Evolutionary conservation across 805 yeast species (phyloP).

Genomic region (Yamadazyma olivae): DNA sequence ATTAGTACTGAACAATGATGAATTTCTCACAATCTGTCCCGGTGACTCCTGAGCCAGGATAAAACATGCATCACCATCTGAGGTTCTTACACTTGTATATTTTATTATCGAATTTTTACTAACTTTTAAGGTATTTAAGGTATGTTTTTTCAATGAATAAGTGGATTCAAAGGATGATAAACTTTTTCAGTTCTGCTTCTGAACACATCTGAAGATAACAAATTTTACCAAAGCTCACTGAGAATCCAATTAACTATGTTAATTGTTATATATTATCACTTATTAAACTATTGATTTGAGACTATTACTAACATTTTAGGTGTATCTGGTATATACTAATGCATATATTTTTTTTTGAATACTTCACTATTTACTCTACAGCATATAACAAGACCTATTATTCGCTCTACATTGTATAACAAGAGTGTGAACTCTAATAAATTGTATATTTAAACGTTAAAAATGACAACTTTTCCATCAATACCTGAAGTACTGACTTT

Average conservation of each 20-base stretch:
- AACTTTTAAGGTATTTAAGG: not conserved
- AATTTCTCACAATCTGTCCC: conserved; percentile 30
- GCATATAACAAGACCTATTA: too few species aligned
- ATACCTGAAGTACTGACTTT: conserved; percentile 71
- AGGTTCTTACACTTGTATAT: too few species aligned
- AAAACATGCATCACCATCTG: conserved; percentile 98
- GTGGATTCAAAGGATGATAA: conserved; percentile 54
- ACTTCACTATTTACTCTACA: too few species aligned
- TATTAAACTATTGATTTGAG: too few species aligned
- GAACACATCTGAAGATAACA: conserved; percentile 32
- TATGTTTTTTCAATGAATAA: too few species aligned
- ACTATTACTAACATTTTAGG: too few species aligned
- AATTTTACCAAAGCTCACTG: conserved; percentile 52
- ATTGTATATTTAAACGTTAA: conserved; percentile 19
- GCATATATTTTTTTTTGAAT: too few species aligned
- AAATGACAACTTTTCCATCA: conserved; percentile 89
- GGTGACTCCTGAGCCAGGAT: conserved; percentile 79
- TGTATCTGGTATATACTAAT: too few species aligned
- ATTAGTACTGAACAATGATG: conserved; percentile 23
- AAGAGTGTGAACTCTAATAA: not conserved
- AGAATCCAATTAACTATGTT: too few species aligned
- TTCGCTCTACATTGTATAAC: too few species aligned
- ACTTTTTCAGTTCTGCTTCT: conserved; percentile 94
- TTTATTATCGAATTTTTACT: too few species aligned
- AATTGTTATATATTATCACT: too few species aligned